A percentile compares a stretch with the other conserved stretches of the same genome.
Conservation (phyloP, 2,329 filamentous ascomycete genomes). For the Aspergillus sp. region DNA sequence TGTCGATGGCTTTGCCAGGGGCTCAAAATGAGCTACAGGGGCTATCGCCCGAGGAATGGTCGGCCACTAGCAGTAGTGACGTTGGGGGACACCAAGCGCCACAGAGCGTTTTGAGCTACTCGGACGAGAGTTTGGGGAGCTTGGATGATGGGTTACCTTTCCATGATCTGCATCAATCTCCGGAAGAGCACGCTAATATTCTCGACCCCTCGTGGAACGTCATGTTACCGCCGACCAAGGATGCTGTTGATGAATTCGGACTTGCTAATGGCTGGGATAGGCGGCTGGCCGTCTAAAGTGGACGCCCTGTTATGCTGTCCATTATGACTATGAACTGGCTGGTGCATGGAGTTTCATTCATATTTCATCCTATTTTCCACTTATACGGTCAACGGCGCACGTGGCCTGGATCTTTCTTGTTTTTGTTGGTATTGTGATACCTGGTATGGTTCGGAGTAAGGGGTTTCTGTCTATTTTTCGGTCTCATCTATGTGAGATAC, state of each 20-base stretch:
- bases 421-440: too few species aligned
- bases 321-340: neutral
- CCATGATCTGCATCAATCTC: conserved; percentile 21
- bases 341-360: neutral
- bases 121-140: conserved; percentile 58
- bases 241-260: conserved; percentile 32
- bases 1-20: conserved; percentile 15
- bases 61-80: conserved; percentile 38
- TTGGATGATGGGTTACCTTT: conserved; percentile 43
- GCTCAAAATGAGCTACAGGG: conserved; percentile 30
- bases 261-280: conserved; percentile 32
- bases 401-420: too few species aligned
- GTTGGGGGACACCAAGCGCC: conserved; percentile 32
- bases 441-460: too few species aligned
- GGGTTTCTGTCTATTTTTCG: too few species aligned
- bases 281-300: conserved; percentile 29
- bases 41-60: conserved; percentile 39
- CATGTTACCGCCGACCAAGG: conserved; percentile 34
- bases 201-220: conserved; percentile 36
- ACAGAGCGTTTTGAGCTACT: conserved; percentile 59
- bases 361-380: neutral
- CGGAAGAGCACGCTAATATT: conserved; percentile 28
- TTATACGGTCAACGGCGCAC: neutral
- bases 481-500: too few species aligned
- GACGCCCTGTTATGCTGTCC: too few species aligned